Base-by-base conservation (phyloP, 2,329 filamentous ascomycete species). In the Monilinia laxa region DNA sequence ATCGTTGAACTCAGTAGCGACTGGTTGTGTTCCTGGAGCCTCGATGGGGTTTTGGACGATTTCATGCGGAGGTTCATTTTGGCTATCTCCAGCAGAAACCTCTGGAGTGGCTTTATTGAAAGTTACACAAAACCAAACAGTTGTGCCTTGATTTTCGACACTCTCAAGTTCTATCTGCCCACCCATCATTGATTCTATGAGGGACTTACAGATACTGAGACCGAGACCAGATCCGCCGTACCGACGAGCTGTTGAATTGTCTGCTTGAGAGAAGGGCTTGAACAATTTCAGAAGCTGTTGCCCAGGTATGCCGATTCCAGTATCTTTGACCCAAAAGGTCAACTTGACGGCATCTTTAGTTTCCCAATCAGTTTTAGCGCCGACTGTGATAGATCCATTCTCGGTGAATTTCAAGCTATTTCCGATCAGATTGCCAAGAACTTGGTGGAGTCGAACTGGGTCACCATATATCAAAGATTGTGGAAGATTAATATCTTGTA, bases 391-490 rank as follows among this genome's bases (percentile, higher is more conserved):
- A 0, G 90, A 91, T 0, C 93, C 93, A 67, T 89, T 85, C 67
- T 93, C 90, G 0, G 93, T 97, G 76, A 97, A 97, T 76, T 97
- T 97, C 78, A 97, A 89, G 75, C 91, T 94, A 80, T 97, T 97
- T 70, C 90, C 91, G 54, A 97, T 90, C 35, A 97, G 84, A 74
- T 97, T 97, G 71, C 91, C 91, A 4, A 89, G 80, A 0, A 89
- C 87, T 75, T 90, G 87, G 70, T 89, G 87, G 25, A 90, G 80
- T 42, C 87, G 84, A 67, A 89, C 87, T 0, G 87, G 87, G 69
- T 90, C 87, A 18, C 87, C 87, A 69, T 88, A 87, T 55, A 89
- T 81, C 80, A 97, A 88, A 1, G 94, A 69, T 25, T 73, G 67
- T 18, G 93, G 86, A 51, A 89, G 76, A 62, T 87, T 88, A 75